Base-by-base conservation (phyloP, 1,139 yeast genomes). In the Ogataea hybrid region DNA sequence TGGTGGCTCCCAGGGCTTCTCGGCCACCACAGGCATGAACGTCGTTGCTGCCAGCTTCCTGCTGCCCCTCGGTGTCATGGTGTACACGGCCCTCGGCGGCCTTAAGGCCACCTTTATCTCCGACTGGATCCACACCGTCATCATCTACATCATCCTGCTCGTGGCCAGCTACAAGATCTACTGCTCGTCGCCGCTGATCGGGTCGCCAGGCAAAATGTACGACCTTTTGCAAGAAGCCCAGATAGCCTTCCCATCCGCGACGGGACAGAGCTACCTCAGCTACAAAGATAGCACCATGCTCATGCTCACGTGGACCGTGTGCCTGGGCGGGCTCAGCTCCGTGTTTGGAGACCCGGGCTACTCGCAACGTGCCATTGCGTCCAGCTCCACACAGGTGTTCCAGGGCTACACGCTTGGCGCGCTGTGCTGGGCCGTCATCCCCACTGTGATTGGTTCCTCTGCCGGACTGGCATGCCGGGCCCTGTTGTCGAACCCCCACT, bases 401-500 rank as follows among this genome's bases (percentile, higher is more conserved):
- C 70, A 70, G 3, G 73, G 71, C 10, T 69, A 69, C 44, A 49
- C 68, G 25, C 54, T 63, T 32, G 69, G 68, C 2, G 67, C 70
- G 1, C 43, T 62, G 2, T 36, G 39, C 14, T 36, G 39, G 39
- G 29, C 35, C 17, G 51, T 57, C 11, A 66, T 67, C 31, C 64
- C 62, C 41, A 56, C 67, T 11, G 61, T 62, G 43, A 65, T 63
- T 9, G 59, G 61, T 10, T 47, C 57, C 12, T 70, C 76, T 37
- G 58, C 74, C 65, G 80, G 80, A 3, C 65, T 75, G 44, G 68
- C 77, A 27, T 77, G 74, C n/a, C 64, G 73, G 49, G 67, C 75
- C 6, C 65, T 76, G 47, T 70, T 73, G 53, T 60, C 61, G 37
- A 70, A 79, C 31, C 68, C 73, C 15, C 59, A 65, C 17, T 45